Conservation (phyloP, 192 early-diverging fungal genomes). For the Backusella australiensis region DNA sequence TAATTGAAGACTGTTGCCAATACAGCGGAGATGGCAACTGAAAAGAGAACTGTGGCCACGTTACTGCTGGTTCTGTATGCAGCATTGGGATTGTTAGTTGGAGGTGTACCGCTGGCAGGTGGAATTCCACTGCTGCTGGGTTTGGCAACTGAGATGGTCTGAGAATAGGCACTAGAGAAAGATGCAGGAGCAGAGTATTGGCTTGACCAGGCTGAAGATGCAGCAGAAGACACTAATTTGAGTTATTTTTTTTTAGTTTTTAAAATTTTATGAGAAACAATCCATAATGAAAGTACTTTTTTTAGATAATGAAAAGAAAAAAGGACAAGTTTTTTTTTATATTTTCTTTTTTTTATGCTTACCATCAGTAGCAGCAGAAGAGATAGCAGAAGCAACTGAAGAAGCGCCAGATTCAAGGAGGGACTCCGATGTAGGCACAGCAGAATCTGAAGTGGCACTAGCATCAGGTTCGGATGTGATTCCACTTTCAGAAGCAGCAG, state of each 20-base stretch:
- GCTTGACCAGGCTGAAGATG: background rate
- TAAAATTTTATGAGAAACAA: background rate
- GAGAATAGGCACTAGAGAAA: background rate
- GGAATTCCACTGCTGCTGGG: background rate
- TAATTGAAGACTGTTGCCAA: background rate
- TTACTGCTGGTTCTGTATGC: background rate
- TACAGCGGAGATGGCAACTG: slow-evolving; percentile 1
- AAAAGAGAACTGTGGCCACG: background rate
- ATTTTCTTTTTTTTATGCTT: background rate
- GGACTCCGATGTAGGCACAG: background rate
- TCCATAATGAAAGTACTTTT: background rate
- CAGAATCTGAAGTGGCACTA: background rate
- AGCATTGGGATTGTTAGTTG: background rate
- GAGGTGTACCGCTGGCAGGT: background rate
- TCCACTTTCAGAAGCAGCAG: background rate
- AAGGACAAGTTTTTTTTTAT: background rate
- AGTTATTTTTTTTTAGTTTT: background rate
- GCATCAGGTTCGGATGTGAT: background rate
- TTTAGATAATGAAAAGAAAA: background rate
- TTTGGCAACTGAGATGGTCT: background rate
- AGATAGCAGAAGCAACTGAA: background rate
- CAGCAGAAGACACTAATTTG: background rate
- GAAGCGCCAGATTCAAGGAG: background rate
- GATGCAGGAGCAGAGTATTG: background rate
- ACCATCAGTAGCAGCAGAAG: slow-evolving; percentile 1